These are phyloP conservation scores for Penicillium pancosmium DNA, from an alignment of 495 filamentous ascomycete genomes.

Conservation along the genomic window DNA sequence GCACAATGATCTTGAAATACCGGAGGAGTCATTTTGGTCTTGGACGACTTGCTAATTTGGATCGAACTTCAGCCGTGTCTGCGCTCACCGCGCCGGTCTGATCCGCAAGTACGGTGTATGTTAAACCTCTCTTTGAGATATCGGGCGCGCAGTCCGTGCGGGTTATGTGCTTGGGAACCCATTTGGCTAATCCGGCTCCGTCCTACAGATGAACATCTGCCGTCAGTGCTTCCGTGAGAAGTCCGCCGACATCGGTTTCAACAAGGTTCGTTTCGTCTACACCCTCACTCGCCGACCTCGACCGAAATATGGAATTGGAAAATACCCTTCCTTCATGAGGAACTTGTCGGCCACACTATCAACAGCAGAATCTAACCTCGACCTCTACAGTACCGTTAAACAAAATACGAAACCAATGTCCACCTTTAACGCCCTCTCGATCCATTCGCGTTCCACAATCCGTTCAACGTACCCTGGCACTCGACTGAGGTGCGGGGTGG, in stretches of 20 bases:
- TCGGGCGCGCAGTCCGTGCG: background rate
- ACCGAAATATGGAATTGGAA: constrained; percentile 3
- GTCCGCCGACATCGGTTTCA: constrained; percentile 91
- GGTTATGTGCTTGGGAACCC: constrained; percentile 3
- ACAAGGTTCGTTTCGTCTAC: constrained; percentile 66
- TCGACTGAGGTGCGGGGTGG: constrained; percentile 25
- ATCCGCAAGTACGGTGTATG: constrained; percentile 99
- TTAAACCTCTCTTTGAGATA: constrained; percentile 20
- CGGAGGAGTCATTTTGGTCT: constrained; percentile 1
- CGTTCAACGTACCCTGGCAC: constrained; percentile 27
- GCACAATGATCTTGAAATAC: background rate
- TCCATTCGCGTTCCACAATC: constrained; percentile 42
- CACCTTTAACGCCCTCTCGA: constrained; percentile 36
- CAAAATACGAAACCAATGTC: constrained; percentile 32
- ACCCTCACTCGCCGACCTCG: constrained; percentile 6
- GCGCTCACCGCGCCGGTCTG: constrained; percentile 90
- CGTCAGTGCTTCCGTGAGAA: constrained; percentile 99
- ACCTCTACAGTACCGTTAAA: constrained; percentile 56
- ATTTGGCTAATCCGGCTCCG: constrained; percentile 26
- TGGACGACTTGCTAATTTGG: constrained; percentile 28
- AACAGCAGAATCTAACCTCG: background rate
- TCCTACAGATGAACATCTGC: constrained; percentile 82
- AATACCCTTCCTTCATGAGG: background rate
- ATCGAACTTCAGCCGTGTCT: constrained; percentile 75
- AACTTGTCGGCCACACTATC: background rate